phyloP scores from a whole-genome alignment of 306 rosid species.

The Leucaena leucocephala region DNA sequence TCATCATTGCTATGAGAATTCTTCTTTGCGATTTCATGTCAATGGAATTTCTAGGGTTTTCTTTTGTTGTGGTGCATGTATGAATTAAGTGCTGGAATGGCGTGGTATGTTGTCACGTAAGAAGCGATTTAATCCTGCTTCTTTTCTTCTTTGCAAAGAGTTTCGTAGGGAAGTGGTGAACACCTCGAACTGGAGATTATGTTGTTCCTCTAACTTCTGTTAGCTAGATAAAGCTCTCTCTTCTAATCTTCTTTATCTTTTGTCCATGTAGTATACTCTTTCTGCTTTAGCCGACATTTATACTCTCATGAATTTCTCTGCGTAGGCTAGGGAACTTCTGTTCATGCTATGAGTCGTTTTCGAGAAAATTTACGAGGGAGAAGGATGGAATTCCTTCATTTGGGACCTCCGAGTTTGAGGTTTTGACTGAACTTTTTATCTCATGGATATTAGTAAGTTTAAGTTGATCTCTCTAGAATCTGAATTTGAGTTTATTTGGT shows the following conservation, averaged over 20 bases:
- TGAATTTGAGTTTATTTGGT: not conserved
- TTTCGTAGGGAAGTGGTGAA: slow-evolving; percentile 20
- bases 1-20: slow-evolving; percentile 10
- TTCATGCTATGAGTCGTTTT: not conserved
- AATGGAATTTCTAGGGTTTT: slow-evolving; percentile 45
- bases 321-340: not conserved
- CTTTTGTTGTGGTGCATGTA: slow-evolving; percentile 29
- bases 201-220: not conserved
- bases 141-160: slow-evolving; percentile 20
- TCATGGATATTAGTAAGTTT: not conserved
- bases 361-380: not conserved
- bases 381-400: not conserved
- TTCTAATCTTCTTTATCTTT: not conserved
- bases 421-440: slow-evolving; percentile 1
- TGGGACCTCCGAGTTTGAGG: not conserved
- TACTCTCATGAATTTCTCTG: not conserved
- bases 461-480: not conserved
- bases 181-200: slow-evolving; percentile 27
- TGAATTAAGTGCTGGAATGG: slow-evolving; percentile 2
- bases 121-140: slow-evolving; percentile 15
- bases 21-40: slow-evolving; percentile 24
- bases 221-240: not conserved
- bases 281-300: slow-evolving; percentile 11
- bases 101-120: not conserved
- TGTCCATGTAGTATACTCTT: not conserved